A percentile compares a stretch with the other conserved stretches of the same genome.
These are phyloP conservation scores for Magnaporthales sp. DNA, from an alignment of 2,329 filamentous ascomycete genomes.

Conservation along the genomic window DNA sequence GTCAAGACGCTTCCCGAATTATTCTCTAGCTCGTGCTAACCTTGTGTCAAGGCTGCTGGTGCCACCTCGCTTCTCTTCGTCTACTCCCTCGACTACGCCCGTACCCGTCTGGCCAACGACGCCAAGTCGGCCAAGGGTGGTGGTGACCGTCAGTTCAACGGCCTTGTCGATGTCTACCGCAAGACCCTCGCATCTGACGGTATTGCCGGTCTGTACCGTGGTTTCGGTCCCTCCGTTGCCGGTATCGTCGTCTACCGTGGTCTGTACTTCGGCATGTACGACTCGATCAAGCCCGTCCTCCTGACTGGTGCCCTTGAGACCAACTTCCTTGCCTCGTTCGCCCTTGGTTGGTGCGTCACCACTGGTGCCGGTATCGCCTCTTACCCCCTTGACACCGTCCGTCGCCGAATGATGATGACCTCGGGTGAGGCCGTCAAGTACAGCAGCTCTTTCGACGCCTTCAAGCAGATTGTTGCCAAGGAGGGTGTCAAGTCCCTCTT, in stretches of 20 bases:
- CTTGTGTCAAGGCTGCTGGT: constrained; percentile 67
- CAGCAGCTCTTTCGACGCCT: constrained; percentile 91
- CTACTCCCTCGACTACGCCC: constrained; percentile 99
- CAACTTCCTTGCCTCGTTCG: constrained; percentile 99
- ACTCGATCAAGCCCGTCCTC: constrained; percentile 98
- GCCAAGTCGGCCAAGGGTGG: constrained; percentile 96
- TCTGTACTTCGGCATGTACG: constrained; percentile 99
- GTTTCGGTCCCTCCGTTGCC: constrained; percentile 98
- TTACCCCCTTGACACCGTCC: constrained; percentile 99
- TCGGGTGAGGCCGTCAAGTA: constrained; percentile 98
- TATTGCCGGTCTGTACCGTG: constrained; percentile 99
- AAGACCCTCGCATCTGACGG: constrained; percentile 99
- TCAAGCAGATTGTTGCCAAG: constrained; percentile 91
- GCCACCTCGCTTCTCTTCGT: constrained; percentile 99
- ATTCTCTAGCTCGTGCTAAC: not conserved
- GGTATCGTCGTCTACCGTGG: constrained; percentile 99
- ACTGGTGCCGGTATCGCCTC: constrained; percentile 99
- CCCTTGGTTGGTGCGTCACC: constrained; percentile 97
- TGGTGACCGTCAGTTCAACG: constrained; percentile 99
- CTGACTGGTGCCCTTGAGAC: constrained; percentile 85
- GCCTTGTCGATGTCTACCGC: constrained; percentile 98
- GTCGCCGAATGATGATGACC: constrained; percentile 99
- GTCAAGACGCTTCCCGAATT: constrained; percentile 30
- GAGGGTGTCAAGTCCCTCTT: constrained; percentile 99
- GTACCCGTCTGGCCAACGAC: constrained; percentile 99